These are phyloP conservation scores for Globisporangium takayamanum DNA, from an alignment of 352 stramenopile species.

Conservation along the genomic window DNA sequence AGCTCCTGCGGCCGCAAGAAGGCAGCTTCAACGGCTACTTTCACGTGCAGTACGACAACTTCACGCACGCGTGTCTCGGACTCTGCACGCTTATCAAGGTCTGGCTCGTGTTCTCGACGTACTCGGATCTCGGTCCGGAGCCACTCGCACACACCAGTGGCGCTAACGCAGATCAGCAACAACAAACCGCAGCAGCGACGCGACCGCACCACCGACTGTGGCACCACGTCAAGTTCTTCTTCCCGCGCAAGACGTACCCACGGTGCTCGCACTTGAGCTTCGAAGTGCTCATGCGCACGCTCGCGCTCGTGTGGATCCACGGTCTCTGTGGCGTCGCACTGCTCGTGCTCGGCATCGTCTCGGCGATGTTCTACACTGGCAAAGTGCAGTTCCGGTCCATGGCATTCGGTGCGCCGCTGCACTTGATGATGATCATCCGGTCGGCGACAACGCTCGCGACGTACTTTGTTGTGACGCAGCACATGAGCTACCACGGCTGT, in stretches of 20 bases:
- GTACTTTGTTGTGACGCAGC: slow-evolving; percentile 49
- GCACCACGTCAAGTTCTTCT: slow-evolving; percentile 55
- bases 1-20: slow-evolving; percentile 64
- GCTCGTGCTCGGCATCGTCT: slow-evolving; percentile 39
- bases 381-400: slow-evolving; percentile 44
- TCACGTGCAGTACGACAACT: slow-evolving; percentile 28
- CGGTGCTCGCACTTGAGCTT: slow-evolving; percentile 52
- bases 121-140: slow-evolving; percentile 37
- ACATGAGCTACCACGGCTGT: slow-evolving; percentile 57
- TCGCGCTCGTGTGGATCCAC: slow-evolving; percentile 68
- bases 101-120: slow-evolving; percentile 61
- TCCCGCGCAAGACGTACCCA: slow-evolving; percentile 62
- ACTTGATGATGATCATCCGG: slow-evolving; percentile 58
- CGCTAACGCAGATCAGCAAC: background rate
- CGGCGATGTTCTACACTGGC: slow-evolving; percentile 32
- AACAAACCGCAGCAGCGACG: background rate
- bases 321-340: slow-evolving; percentile 47
- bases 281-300: slow-evolving; percentile 62
- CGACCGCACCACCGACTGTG: slow-evolving; percentile 30
- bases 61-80: slow-evolving; percentile 39
- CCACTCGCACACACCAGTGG: background rate
- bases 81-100: slow-evolving; percentile 55
- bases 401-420: slow-evolving; percentile 47
- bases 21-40: slow-evolving; percentile 61
- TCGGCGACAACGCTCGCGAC: slow-evolving; percentile 40